A percentile compares a stretch with the other conserved stretches of the same genome.
These are phyloP conservation scores for Kluyveromyces dobzhanskii DNA, from an alignment of 805 yeast species.

Conservation along the genomic window DNA sequence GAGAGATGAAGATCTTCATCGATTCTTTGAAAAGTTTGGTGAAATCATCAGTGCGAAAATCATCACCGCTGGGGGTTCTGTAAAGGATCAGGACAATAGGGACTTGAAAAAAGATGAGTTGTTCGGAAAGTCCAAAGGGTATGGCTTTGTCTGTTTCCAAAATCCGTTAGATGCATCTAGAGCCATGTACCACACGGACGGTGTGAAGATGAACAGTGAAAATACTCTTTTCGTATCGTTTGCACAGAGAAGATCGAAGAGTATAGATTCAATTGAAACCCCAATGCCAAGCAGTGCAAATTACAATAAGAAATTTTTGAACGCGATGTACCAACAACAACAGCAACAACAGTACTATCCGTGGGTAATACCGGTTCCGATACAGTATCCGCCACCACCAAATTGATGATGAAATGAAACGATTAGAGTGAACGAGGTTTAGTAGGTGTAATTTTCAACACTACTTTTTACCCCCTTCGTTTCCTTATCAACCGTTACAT, in stretches of 20 bases:
- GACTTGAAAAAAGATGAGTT: slow-evolving; percentile 7
- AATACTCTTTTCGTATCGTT: slow-evolving; percentile 58
- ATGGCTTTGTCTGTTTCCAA: slow-evolving; percentile 74
- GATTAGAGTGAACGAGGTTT: too few relatives aligned
- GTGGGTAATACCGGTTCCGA: slow-evolving; percentile 5
- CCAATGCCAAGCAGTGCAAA: slow-evolving; percentile 3
- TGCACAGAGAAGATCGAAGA: slow-evolving; percentile 43
- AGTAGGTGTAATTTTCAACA: too few relatives aligned
- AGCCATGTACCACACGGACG: slow-evolving; percentile 50
- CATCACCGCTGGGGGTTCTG: slow-evolving; percentile 37
- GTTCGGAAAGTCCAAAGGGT: slow-evolving; percentile 51
- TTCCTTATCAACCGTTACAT: too few relatives aligned
- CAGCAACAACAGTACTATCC: slow-evolving; percentile 2
- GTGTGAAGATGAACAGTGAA: slow-evolving; percentile 36
- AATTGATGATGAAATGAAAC: too few relatives aligned
- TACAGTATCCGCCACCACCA: slow-evolving; percentile 6
- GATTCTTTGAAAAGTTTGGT: slow-evolving; percentile 41
- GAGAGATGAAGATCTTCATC: slow-evolving; percentile 43
- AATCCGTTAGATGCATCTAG: slow-evolving; percentile 56
- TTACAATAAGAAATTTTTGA: slow-evolving; percentile 21
- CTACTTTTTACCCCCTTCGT: too few relatives aligned
- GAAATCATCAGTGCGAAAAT: slow-evolving; percentile 46
- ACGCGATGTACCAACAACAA: slow-evolving; percentile 20
- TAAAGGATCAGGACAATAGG: slow-evolving; percentile 7
- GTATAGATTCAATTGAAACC: slow-evolving; percentile 4